Evolutionary conservation across 257 asterid species (phyloP), one percentile per base, ranked within the genome.

Genomic region (Fraxinus americana): DNA sequence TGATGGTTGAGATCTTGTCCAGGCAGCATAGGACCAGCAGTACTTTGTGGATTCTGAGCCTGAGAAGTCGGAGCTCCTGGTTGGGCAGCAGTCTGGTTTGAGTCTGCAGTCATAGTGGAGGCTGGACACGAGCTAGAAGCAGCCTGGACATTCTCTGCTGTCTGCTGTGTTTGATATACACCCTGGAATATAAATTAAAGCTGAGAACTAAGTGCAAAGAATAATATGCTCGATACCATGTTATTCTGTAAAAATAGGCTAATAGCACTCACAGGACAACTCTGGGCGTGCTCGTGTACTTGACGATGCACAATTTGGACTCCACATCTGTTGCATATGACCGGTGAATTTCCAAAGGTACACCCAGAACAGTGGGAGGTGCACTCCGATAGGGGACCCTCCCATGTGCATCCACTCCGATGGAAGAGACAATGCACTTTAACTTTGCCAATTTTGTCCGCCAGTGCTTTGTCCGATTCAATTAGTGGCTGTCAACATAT

Each of bases 391-490:
- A 95, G 77, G 39, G 87, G 59, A 30, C 99, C 99, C 85, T 93
- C 96, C 99, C 99, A 95, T 21, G 94, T 75, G 87, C 99, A 95
- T 76, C 99, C 98, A 84, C 98, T 95, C 74, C 92, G 83, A 76
- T 87, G 92, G 87, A 77, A 95, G 72, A 90, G 92, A 82, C 98
- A 95, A 30, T 85, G 97, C 74, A 95, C 97, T 87, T 85, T 89
- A 70, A 95, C 96, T 71, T 90, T 91, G 78, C 98, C 97, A 67
- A 95, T 85, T 68, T 72, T 90, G 80, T 93, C 98, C 17, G 97
- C 92, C 70, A 91, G 87, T 29, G 82, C 81, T 82, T 88, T 95
- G 84, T 95, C 93, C 2, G 93, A 82, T 69, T 91, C 96, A 77
- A 82, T 67, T 23, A 95, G 93, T 52, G 86, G 90, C 98, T 95